These are phyloP conservation scores for Solanum acaule DNA, from an alignment of 257 asterid species.

Conservation along the genomic window DNA sequence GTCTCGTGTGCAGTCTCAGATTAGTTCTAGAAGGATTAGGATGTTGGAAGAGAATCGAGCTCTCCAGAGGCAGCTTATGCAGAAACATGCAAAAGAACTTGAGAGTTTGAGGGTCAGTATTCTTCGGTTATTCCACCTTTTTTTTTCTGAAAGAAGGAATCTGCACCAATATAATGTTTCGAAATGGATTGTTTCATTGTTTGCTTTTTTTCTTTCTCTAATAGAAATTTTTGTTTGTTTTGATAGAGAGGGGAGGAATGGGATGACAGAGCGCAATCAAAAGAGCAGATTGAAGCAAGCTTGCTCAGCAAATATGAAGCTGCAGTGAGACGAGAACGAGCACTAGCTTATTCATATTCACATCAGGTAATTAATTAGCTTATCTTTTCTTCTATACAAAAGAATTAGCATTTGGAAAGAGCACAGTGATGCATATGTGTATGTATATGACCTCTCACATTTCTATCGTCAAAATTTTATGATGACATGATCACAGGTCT, in stretches of 20 bases:
- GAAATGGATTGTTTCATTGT: neutral
- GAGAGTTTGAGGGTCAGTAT: constrained; percentile 65
- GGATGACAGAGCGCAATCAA: constrained; percentile 83
- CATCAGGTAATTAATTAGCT: constrained; percentile 62
- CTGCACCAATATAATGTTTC: neutral
- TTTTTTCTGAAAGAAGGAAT: neutral
- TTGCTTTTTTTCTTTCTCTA: neutral
- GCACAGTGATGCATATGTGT: neutral
- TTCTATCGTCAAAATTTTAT: neutral
- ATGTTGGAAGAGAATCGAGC: constrained; percentile 89
- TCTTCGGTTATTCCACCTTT: constrained; percentile 5
- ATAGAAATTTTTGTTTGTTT: neutral
- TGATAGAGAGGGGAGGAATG: constrained; percentile 90
- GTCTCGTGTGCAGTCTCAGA: constrained; percentile 90
- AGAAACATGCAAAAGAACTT: constrained; percentile 82
- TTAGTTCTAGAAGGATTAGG: constrained; percentile 69
- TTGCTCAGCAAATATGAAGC: constrained; percentile 80
- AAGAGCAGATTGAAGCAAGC: constrained; percentile 68
- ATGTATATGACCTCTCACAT: neutral
- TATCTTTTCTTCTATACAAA: neutral
- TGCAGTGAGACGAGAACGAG: constrained; percentile 87
- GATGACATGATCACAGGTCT: neutral
- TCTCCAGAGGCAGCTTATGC: constrained; percentile 82
- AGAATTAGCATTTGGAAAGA: neutral
- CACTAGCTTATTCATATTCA: constrained; percentile 84